These are phyloP conservation scores for Termitomyces sp. DNA, from an alignment of 768 basidiomycete genomes.

Conservation along the genomic window DNA sequence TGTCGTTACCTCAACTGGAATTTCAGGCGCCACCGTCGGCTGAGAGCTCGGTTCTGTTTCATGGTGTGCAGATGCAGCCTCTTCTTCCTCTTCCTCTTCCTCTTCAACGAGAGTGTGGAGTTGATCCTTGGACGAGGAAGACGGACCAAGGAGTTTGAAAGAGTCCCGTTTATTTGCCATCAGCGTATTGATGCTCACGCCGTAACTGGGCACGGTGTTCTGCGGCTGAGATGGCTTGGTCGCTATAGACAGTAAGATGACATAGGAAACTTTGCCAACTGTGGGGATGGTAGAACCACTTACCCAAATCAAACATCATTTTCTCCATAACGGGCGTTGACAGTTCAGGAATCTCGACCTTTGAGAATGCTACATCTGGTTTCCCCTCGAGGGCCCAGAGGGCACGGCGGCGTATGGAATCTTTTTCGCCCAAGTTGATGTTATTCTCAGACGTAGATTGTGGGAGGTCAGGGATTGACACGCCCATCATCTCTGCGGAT, in stretches of 20 bases:
- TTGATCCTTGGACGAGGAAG: conserved; percentile 69
- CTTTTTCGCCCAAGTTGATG: conserved; percentile 65
- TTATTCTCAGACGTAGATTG: conserved; percentile 60
- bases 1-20: conserved; percentile 30
- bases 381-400: conserved; percentile 88
- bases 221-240: conserved; percentile 59
- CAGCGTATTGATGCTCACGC: conserved; percentile 35
- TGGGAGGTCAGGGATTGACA: conserved; percentile 65
- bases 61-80: conserved; percentile 19
- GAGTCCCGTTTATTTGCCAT: conserved; percentile 74
- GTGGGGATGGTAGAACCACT: conserved; percentile 26
- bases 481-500: conserved; percentile 89
- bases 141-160: conserved; percentile 62
- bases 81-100: conserved; percentile 75
- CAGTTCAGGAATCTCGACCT: conserved; percentile 83
- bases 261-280: conserved; percentile 6
- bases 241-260: conserved; percentile 33
- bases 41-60: conserved; percentile 21
- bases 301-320: conserved; percentile 63
- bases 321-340: conserved; percentile 54
- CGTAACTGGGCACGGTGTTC: conserved; percentile 38
- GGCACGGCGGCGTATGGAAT: conserved; percentile 78
- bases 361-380: conserved; percentile 62
- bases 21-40: conserved; percentile 24
- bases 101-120: conserved; percentile 80